Conservation (phyloP, 1,139 yeast genomes). For the Kazachstania sp. region DNA sequence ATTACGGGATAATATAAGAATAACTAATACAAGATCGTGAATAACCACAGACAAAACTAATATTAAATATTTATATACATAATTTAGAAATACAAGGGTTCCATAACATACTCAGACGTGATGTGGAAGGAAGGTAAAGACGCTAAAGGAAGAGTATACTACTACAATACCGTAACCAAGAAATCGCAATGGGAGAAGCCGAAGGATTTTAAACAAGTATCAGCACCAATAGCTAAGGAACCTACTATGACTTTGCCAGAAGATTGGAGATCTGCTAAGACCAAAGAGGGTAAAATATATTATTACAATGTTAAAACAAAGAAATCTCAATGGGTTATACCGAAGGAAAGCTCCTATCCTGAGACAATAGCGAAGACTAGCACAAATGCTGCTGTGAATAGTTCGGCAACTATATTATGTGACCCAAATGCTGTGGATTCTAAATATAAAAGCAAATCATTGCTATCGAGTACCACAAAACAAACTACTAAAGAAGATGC, state of each 20-base stretch:
- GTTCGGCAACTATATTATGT: neutral
- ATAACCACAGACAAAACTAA: no score
- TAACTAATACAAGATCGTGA: no score
- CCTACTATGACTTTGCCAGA: neutral
- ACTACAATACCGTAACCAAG: slow-evolving; percentile 56
- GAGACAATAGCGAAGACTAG: neutral
- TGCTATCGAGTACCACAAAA: slow-evolving; percentile 12
- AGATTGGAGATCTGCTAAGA: slow-evolving; percentile 55
- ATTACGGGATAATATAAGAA: no score
- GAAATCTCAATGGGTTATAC: slow-evolving; percentile 76
- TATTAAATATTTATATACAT: no score
- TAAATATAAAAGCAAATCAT: slow-evolving; percentile 13
- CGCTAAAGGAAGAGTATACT: slow-evolving; percentile 61
- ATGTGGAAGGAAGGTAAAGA: slow-evolving; percentile 38
- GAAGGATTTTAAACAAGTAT: slow-evolving; percentile 28
- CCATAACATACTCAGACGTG: neutral
- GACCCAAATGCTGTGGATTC: neutral
- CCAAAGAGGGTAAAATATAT: slow-evolving; percentile 65
- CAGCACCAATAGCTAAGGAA: neutral
- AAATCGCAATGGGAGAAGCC: slow-evolving; percentile 84
- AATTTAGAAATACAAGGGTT: no score
- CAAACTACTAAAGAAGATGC: slow-evolving; percentile 32
- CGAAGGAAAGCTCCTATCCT: slow-evolving; percentile 26
- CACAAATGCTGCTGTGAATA: neutral
- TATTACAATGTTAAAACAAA: slow-evolving; percentile 61